phyloP scores from a whole-genome alignment of 1,284 basidiomycete species.

The Meira nashicola region DNA sequence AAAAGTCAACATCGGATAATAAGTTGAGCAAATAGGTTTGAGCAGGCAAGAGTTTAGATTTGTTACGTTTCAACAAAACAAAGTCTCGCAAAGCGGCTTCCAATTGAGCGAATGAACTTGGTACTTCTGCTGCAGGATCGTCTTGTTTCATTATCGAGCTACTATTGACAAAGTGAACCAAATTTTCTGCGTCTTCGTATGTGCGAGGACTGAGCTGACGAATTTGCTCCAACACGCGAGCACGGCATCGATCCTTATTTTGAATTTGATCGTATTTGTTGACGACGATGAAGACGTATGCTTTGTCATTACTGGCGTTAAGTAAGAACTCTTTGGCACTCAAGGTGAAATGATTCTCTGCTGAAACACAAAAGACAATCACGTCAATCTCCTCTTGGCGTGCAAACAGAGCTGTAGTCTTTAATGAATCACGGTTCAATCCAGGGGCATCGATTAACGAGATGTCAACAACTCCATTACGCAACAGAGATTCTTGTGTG shows the following conservation, averaged over 20 bases:
- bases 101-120: slow-evolving; percentile 70
- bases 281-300: slow-evolving; percentile 96
- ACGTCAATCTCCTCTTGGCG: slow-evolving; percentile 98
- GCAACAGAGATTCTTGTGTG: slow-evolving; percentile 54
- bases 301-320: slow-evolving; percentile 93
- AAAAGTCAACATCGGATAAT: slow-evolving; percentile 78
- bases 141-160: slow-evolving; percentile 49
- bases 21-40: slow-evolving; percentile 86
- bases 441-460: slow-evolving; percentile 98
- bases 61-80: slow-evolving; percentile 87
- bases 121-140: slow-evolving; percentile 38
- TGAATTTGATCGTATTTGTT: slow-evolving; percentile 96
- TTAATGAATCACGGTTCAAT: slow-evolving; percentile 88
- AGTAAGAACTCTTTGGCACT: slow-evolving; percentile 91
- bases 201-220: slow-evolving; percentile 84
- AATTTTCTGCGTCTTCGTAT: slow-evolving; percentile 81
- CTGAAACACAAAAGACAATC: slow-evolving; percentile 94
- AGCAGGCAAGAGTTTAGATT: slow-evolving; percentile 93
- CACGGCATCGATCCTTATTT: slow-evolving; percentile 89
- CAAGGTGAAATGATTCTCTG: slow-evolving; percentile 97
- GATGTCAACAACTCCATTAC: slow-evolving; percentile 94
- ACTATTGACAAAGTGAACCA: slow-evolving; percentile 98
- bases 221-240: slow-evolving; percentile 89
- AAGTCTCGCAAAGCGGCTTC: slow-evolving; percentile 91
- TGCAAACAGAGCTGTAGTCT: slow-evolving; percentile 92